These are phyloP conservation scores for Hypoxylon sp. DNA, from an alignment of 2,329 filamentous ascomycete species.

Conservation along the genomic window DNA sequence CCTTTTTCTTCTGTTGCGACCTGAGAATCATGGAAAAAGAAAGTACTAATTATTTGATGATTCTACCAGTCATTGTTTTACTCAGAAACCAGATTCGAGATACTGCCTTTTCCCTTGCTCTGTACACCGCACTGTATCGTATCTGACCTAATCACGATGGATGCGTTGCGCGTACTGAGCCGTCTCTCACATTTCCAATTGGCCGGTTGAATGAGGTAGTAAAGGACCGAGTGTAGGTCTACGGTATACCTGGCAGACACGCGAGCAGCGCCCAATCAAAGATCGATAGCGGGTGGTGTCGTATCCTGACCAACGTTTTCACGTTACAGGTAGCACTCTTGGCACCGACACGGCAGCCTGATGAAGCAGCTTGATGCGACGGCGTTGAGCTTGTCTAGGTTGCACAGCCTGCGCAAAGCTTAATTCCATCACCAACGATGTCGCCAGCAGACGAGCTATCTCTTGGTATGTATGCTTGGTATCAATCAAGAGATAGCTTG, in stretches of 20 bases:
- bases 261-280: neutral
- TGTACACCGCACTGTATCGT: neutral
- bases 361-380: neutral
- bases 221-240: neutral
- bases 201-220: neutral
- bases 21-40: neutral
- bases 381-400: neutral
- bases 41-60: no score
- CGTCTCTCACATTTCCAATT: neutral
- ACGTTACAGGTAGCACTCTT: neutral
- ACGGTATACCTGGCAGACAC: neutral
- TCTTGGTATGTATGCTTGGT: no score
- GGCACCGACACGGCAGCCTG: neutral
- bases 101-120: neutral
- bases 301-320: neutral
- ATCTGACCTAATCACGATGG: neutral
- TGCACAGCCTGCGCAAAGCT: neutral
- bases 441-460: neutral
- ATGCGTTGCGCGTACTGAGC: neutral
- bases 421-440: neutral
- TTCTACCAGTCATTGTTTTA: no score
- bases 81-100: neutral
- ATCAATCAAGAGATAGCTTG: no score
- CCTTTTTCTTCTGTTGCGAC: neutral
- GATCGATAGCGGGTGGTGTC: neutral